Conservation (phyloP, 164 flowering plant genomes). For the Piper longum region DNA sequence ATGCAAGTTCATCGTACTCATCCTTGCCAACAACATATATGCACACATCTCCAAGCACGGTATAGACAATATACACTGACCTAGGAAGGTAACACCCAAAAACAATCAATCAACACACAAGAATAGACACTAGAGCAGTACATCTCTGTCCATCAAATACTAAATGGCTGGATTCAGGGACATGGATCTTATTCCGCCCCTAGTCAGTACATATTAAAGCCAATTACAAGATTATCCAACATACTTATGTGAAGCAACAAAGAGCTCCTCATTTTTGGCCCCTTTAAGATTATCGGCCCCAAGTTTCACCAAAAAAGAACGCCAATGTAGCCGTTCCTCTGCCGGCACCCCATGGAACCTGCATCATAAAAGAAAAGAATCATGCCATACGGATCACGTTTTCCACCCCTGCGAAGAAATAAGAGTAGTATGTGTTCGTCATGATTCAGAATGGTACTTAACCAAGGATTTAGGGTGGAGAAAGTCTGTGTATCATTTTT, state of each 20-base stretch:
- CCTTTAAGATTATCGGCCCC: slow-evolving; percentile 96
- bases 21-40: slow-evolving; percentile 91
- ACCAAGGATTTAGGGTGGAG: too few relatives aligned
- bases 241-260: slow-evolving; percentile 95
- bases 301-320: slow-evolving; percentile 83
- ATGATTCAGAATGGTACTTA: too few relatives aligned
- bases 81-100: slow-evolving; percentile 19
- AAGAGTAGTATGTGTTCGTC: too few relatives aligned
- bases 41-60: slow-evolving; percentile 90
- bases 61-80: slow-evolving; percentile 92
- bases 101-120: neutral
- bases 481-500: too few relatives aligned
- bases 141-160: too few relatives aligned
- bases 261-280: slow-evolving; percentile 89
- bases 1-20: slow-evolving; percentile 95
- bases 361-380: slow-evolving; percentile 5
- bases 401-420: too few relatives aligned
- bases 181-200: too few relatives aligned
- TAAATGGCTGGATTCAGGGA: too few relatives aligned
- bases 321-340: slow-evolving; percentile 94
- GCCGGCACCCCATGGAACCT: slow-evolving; percentile 97
- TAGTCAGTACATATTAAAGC: too few relatives aligned
- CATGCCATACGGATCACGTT: too few relatives aligned
- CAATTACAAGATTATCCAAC: slow-evolving; percentile 6
- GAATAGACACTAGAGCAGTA: neutral